Conservation (phyloP, 1,284 basidiomycete genomes). For the Malassezia caprae region DNA sequence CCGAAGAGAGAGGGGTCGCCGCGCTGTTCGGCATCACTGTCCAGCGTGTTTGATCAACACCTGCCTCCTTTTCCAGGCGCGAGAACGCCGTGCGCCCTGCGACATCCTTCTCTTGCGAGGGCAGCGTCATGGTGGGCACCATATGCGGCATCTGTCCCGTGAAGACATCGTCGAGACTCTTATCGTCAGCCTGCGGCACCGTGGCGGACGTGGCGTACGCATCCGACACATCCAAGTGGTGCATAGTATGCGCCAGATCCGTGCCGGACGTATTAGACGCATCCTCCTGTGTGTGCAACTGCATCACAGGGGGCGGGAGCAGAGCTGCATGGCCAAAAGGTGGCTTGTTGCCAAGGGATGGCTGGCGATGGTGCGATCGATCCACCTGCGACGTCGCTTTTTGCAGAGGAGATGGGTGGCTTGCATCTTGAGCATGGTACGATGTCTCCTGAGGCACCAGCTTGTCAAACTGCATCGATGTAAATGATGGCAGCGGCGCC, state of each 20-base stretch:
- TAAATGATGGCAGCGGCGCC: conserved; percentile 10
- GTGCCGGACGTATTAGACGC: neutral
- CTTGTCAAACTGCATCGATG: conserved; percentile 5
- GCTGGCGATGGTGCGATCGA: neutral
- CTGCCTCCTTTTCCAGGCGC: neutral
- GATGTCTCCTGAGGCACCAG: neutral
- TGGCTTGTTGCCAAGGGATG: neutral
- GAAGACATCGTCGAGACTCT: neutral
- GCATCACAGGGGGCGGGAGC: neutral
- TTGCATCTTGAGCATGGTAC: neutral
- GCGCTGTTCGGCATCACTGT: neutral
- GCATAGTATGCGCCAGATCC: neutral
- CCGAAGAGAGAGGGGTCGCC: neutral
- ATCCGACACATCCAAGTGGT: neutral
- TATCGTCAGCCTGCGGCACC: neutral
- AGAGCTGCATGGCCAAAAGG: neutral
- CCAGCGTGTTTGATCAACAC: neutral
- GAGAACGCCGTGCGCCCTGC: neutral
- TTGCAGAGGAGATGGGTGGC: neutral
- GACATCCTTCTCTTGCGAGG: neutral
- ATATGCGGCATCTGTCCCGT: neutral
- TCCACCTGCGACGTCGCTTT: neutral
- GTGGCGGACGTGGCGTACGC: neutral
- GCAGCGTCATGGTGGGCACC: neutral
- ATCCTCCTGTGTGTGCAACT: neutral